Evolutionary conservation across 257 asterid species (phyloP).

Genomic region (Agastache rugosa): DNA sequence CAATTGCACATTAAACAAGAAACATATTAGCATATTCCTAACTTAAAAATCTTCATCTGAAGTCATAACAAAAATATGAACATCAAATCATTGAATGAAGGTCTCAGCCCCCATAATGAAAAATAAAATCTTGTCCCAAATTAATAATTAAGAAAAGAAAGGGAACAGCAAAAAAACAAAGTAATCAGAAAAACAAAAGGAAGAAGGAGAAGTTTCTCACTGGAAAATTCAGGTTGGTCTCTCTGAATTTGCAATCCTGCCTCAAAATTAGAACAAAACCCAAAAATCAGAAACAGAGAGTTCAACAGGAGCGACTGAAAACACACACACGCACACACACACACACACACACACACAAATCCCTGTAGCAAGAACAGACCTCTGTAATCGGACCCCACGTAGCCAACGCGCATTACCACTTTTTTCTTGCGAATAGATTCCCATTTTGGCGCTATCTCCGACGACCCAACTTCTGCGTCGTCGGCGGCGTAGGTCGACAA

Average conservation of each 20-base stretch:
- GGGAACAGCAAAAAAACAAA: background rate
- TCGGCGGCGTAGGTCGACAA: constrained; percentile 32
- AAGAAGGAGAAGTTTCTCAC: constrained; percentile 46
- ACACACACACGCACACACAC: background rate
- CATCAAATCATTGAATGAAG: background rate
- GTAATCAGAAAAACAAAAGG: background rate
- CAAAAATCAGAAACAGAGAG: background rate
- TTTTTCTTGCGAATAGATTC: constrained; percentile 84
- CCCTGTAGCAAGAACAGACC: constrained; percentile 42
- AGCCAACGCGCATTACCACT: constrained; percentile 97
- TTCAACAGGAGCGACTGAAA: constrained; percentile 1
- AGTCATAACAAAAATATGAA: constrained; percentile 15
- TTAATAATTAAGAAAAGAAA: background rate
- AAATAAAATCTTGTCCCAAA: background rate
- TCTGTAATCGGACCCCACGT: constrained; percentile 87
- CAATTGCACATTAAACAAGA: no score
- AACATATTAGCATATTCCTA: background rate
- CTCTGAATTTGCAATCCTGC: constrained; percentile 94
- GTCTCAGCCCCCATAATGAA: no score
- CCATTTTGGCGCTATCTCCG: constrained; percentile 57
- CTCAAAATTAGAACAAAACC: constrained; percentile 10
- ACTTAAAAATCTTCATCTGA: constrained; percentile 8
- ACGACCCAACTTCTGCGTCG: constrained; percentile 28
- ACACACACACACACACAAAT: background rate
- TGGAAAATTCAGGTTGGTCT: constrained; percentile 62